Percentiles rank a stretch among this genome's conserved stretches.
Evolutionary conservation across 148 eudicot species (phyloP).

Genomic region (Spergularia marina): DNA sequence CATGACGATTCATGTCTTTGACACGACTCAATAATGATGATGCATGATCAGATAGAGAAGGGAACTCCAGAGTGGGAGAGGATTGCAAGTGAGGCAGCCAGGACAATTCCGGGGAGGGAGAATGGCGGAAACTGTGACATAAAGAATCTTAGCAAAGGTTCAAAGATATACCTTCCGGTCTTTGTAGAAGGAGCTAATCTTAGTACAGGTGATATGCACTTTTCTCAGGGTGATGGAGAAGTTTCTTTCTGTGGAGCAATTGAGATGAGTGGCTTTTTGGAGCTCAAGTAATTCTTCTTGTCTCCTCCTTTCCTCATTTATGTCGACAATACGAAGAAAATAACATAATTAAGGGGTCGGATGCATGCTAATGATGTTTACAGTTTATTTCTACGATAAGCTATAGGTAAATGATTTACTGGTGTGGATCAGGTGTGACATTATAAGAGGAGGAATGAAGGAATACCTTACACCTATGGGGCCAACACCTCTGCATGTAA

Average conservation of each 20-base stretch:
- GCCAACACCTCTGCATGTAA: slow-evolving; percentile 85
- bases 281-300: slow-evolving; percentile 68
- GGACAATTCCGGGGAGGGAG: slow-evolving; percentile 95
- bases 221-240: slow-evolving; percentile 97
- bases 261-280: slow-evolving; percentile 97
- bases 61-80: slow-evolving; percentile 74
- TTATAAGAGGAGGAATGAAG: slow-evolving; percentile 90
- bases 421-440: slow-evolving; percentile 60
- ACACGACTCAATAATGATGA: neutral
- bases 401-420: too few species aligned
- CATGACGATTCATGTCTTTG: neutral
- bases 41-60: slow-evolving; percentile 49
- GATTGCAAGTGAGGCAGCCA: slow-evolving; percentile 76
- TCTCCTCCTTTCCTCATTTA: slow-evolving; percentile 4
- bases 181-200: slow-evolving; percentile 93
- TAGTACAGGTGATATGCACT: slow-evolving; percentile 98
- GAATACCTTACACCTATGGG: slow-evolving; percentile 98
- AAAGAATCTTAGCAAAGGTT: slow-evolving; percentile 89
- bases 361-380: too few species aligned
- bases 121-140: slow-evolving; percentile 98
- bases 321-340: neutral
- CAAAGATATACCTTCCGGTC: slow-evolving; percentile 91
- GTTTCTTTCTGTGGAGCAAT: slow-evolving; percentile 93
- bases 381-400: too few species aligned
- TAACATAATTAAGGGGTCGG: neutral